These are phyloP conservation scores for Monosporozyma siamensis DNA, from an alignment of 805 yeast species.

Conservation along the genomic window DNA sequence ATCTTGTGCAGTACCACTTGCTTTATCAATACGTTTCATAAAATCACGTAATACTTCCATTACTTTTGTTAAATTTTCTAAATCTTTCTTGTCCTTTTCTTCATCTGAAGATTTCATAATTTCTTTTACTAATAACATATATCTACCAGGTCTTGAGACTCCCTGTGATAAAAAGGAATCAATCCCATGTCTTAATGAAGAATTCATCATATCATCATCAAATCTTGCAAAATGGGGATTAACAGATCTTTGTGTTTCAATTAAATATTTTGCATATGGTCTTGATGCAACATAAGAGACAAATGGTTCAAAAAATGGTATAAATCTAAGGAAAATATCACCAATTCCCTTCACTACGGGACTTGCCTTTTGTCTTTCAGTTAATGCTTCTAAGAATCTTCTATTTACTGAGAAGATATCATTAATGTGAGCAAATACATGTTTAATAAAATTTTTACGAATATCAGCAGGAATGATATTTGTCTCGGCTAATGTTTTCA, in stretches of 20 bases:
- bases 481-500: slow-evolving; percentile 78
- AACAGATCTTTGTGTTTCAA: slow-evolving; percentile 84
- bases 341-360: slow-evolving; percentile 82
- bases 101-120: slow-evolving; percentile 80
- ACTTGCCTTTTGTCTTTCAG: slow-evolving; percentile 75
- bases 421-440: slow-evolving; percentile 82
- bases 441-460: slow-evolving; percentile 81
- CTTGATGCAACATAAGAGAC: slow-evolving; percentile 90
- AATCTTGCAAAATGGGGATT: slow-evolving; percentile 89
- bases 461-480: slow-evolving; percentile 82
- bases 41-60: slow-evolving; percentile 66
- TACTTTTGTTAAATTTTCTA: slow-evolving; percentile 52
- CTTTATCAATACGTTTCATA: slow-evolving; percentile 63
- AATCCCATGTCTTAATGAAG: slow-evolving; percentile 47
- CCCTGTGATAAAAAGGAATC: slow-evolving; percentile 92
- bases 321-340: slow-evolving; percentile 75
- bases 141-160: slow-evolving; percentile 90
- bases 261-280: slow-evolving; percentile 89
- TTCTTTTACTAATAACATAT: slow-evolving; percentile 74
- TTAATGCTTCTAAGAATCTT: slow-evolving; percentile 78
- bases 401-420: slow-evolving; percentile 81
- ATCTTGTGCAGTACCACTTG: slow-evolving; percentile 90
- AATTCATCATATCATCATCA: slow-evolving; percentile 81
- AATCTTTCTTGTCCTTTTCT: slow-evolving; percentile 46
- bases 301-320: slow-evolving; percentile 85